A percentile compares a stretch with the other conserved stretches of the same genome.
phyloP scores from a whole-genome alignment of 2,329 filamentous ascomycete genomes.

The Aspergillus flavus region DNA sequence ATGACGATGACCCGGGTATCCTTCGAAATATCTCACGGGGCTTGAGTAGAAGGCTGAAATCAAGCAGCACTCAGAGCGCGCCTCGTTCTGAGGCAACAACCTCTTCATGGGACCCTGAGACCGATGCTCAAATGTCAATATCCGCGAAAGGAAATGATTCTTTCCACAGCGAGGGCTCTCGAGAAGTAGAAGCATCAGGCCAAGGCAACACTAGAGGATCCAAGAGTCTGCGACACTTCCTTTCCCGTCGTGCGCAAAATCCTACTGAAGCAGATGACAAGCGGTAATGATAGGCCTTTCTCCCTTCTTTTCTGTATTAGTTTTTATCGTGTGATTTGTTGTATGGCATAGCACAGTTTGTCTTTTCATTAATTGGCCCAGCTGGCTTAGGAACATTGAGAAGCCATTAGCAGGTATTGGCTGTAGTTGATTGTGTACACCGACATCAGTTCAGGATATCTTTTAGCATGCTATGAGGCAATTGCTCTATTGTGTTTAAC shows the following conservation, averaged over 20 bases:
- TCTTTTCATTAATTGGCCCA: neutral
- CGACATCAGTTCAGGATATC: neutral
- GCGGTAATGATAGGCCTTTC: neutral
- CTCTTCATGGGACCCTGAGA: constrained; percentile 20
- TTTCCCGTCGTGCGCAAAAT: constrained; percentile 18
- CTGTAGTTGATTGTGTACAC: neutral
- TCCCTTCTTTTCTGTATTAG: neutral
- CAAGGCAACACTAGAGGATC: constrained; percentile 25
- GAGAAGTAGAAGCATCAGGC: constrained; percentile 7
- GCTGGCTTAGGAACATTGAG: neutral
- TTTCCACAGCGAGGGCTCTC: constrained; percentile 9
- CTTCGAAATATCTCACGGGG: constrained; percentile 44
- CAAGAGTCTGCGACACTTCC: constrained; percentile 27
- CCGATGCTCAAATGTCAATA: neutral
- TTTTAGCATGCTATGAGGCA: neutral
- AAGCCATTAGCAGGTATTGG: neutral
- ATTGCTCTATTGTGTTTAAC: neutral
- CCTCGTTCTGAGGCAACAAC: constrained; percentile 27
- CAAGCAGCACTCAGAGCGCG: constrained; percentile 30
- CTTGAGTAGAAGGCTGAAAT: constrained; percentile 41
- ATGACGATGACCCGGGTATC: constrained; percentile 43
- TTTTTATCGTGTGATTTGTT: neutral
- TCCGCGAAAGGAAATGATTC: constrained; percentile 1
- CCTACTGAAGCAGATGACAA: constrained; percentile 7
- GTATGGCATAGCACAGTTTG: neutral